Evolutionary conservation across 208 protist species (phyloP).

Genomic region (Leishmania guyanensis): DNA sequence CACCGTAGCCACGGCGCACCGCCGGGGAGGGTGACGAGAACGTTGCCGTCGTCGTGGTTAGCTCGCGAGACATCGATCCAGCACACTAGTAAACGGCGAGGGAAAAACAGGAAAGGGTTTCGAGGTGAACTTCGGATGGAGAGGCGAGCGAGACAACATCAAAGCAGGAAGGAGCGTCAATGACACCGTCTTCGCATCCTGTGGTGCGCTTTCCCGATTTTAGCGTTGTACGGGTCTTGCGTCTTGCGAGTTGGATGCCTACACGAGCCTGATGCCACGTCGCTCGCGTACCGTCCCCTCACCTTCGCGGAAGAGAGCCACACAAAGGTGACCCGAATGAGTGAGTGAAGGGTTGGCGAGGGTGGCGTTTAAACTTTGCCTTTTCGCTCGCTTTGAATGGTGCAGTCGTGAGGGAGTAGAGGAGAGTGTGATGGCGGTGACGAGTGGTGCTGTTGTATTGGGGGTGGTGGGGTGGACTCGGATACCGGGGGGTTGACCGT

Average conservation of each 20-base stretch:
- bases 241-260: neutral
- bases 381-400: too few species aligned
- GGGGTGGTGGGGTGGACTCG: neutral
- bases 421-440: too few species aligned
- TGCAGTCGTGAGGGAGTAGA: too few species aligned
- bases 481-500: neutral
- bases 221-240: neutral
- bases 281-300: neutral
- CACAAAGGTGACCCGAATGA: too few species aligned
- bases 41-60: constrained; percentile 4
- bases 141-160: neutral
- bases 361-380: too few species aligned
- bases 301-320: neutral
- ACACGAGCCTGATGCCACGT: too few species aligned
- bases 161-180: neutral
- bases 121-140: neutral
- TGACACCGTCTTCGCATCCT: neutral
- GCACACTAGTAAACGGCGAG: neutral
- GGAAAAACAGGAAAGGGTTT: neutral
- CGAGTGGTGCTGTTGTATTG: too few species aligned
- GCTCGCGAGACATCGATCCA: constrained; percentile 1
- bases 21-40: constrained; percentile 2
- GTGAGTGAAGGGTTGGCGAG: too few species aligned
- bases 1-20: neutral
- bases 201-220: neutral